Evolutionary conservation across 192 early-diverging fungal species (phyloP), one percentile per base, ranked within the genome.

Genomic region (Diversispora epigaea): DNA sequence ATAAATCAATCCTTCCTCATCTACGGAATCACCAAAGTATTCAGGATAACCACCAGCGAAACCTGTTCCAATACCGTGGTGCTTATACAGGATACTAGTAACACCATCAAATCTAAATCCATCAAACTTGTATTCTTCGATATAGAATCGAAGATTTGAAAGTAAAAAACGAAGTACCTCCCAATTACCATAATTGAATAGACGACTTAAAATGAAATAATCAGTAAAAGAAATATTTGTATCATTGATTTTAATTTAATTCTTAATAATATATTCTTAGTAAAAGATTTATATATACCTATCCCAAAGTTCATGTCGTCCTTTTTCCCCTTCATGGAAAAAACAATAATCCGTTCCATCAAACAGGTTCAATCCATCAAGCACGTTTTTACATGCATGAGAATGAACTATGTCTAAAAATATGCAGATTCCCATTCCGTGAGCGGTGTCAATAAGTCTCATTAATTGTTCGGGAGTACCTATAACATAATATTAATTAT

Each of bases 51-150:
- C 86, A 69, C 97, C 97, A 67, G 90, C 91, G 81, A 98, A 98
- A 0, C 93, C 97, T 47, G 90, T 92, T 6, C 91, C 94, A 55
- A 98, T 93, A 21, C 97, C 97, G 79, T 99, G 97, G 80, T 99
- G 97, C 39, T 80, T 81, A 80, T 99, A 99, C 70, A 99, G 88
- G 93, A 98, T 98, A 61, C 90, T 92, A 2, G 97, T 98, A 21
- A 98, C 96, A 57, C 96, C 97, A 82, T 99, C 97, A 74, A 99
- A 99, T 49, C 97, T 90, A 91, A 99, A 98, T 17, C 97, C 97
- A 80, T 98, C 97, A 77, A 99, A 95, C 17, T 84, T 79, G 78
- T 89, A 99, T 77, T 91, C 90, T 47, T 92, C 89, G 79, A 99
- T 84, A 92, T 93, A 99, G 84, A 94, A 98, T 46, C 95, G 87